Conservation (phyloP, 1,284 basidiomycete species). For the Lentinula novae-zelandiae region DNA sequence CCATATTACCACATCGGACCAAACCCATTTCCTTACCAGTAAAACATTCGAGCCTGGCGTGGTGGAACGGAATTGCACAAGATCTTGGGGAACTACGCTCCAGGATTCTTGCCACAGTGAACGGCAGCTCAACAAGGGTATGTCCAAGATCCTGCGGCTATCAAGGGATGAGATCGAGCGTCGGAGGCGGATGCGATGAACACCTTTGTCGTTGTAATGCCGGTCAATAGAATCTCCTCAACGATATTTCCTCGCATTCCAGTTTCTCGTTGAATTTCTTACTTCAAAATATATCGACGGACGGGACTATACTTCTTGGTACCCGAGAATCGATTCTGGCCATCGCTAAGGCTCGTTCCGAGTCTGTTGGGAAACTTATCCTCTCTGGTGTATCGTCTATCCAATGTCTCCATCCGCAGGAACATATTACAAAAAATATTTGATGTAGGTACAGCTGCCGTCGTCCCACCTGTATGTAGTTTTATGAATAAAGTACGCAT, state of each 20-base stretch:
- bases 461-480: slow-evolving; percentile 53
- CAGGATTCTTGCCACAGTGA: slow-evolving; percentile 62
- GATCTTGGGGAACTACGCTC: slow-evolving; percentile 67
- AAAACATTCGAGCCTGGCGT: slow-evolving; percentile 79
- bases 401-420: slow-evolving; percentile 48
- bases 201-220: slow-evolving; percentile 59
- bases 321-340: slow-evolving; percentile 72
- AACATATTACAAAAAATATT: slow-evolving; percentile 74
- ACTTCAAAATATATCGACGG: slow-evolving; percentile 53
- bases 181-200: slow-evolving; percentile 68
- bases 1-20: slow-evolving; percentile 69
- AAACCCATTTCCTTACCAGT: slow-evolving; percentile 70
- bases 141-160: slow-evolving; percentile 46
- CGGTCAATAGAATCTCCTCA: slow-evolving; percentile 21
- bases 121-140: slow-evolving; percentile 67
- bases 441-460: slow-evolving; percentile 68
- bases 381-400: slow-evolving; percentile 38
- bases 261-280: neutral
- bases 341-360: slow-evolving; percentile 49
- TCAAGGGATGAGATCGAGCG: slow-evolving; percentile 28
- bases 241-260: neutral
- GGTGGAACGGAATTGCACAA: slow-evolving; percentile 72
- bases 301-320: slow-evolving; percentile 72
- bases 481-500: too few relatives aligned
- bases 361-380: slow-evolving; percentile 19